phyloP scores from a whole-genome alignment of 2,329 filamentous ascomycete species.

The Plenodomus biglobosus region DNA sequence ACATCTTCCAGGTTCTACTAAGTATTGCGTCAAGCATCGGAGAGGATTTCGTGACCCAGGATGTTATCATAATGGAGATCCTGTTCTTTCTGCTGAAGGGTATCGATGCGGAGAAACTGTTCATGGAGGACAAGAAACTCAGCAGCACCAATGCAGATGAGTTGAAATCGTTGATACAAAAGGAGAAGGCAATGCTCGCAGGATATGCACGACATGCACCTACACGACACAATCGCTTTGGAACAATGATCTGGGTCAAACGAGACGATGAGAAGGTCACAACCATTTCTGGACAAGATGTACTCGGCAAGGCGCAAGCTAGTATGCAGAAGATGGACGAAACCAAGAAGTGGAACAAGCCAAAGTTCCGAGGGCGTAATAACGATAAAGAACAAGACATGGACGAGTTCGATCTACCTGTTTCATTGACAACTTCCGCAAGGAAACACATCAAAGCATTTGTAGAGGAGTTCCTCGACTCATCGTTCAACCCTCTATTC shows the following conservation, averaged over 20 bases:
- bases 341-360: slow-evolving; percentile 86
- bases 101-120: slow-evolving; percentile 79
- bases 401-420: slow-evolving; percentile 72
- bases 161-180: slow-evolving; percentile 71
- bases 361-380: slow-evolving; percentile 55
- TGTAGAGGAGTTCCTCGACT: slow-evolving; percentile 90
- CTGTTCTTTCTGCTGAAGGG: slow-evolving; percentile 92
- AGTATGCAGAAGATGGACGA: slow-evolving; percentile 87
- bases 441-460: slow-evolving; percentile 76
- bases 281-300: slow-evolving; percentile 85
- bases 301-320: slow-evolving; percentile 69
- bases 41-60: slow-evolving; percentile 87
- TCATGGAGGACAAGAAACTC: slow-evolving; percentile 76
- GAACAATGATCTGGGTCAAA: slow-evolving; percentile 96
- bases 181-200: slow-evolving; percentile 81
- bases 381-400: slow-evolving; percentile 42
- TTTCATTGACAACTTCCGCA: slow-evolving; percentile 71
- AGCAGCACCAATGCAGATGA: slow-evolving; percentile 70
- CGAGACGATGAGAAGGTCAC: slow-evolving; percentile 80
- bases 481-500: slow-evolving; percentile 89
- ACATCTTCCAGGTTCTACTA: slow-evolving; percentile 81
- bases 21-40: slow-evolving; percentile 91
- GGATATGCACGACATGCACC: slow-evolving; percentile 76
- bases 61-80: slow-evolving; percentile 86
- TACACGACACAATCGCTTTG: slow-evolving; percentile 89